phyloP scores from a whole-genome alignment of 495 filamentous ascomycete species.

The Elasticomyces elasticus region DNA sequence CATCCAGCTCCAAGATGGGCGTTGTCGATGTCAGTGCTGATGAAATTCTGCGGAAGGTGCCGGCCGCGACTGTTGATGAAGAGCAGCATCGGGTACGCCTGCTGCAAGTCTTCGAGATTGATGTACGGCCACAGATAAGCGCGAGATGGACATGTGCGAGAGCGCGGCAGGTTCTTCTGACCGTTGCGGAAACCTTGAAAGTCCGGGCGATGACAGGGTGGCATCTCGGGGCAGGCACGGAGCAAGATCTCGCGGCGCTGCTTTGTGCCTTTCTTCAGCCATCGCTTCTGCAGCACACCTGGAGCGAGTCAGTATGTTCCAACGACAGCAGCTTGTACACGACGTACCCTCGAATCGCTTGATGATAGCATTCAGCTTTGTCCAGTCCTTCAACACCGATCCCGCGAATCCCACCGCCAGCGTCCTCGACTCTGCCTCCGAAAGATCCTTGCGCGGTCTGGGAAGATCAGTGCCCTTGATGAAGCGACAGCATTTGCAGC shows the following conservation, averaged over 20 bases:
- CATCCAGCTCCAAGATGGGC: slow-evolving; percentile 27
- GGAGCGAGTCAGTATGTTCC: neutral
- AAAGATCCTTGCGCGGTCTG: neutral
- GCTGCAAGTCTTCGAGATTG: slow-evolving; percentile 47
- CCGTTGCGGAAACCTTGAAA: slow-evolving; percentile 35
- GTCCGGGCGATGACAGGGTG: slow-evolving; percentile 42
- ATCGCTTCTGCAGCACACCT: slow-evolving; percentile 36
- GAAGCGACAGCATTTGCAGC: slow-evolving; percentile 12
- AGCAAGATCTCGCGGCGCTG: slow-evolving; percentile 37
- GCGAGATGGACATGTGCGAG: slow-evolving; percentile 21
- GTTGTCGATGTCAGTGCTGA: slow-evolving; percentile 28
- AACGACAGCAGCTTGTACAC: too few species aligned
- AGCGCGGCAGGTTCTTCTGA: slow-evolving; percentile 11
- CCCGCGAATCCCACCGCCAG: neutral
- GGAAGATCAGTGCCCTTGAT: slow-evolving; percentile 1
- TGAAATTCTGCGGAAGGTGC: slow-evolving; percentile 37
- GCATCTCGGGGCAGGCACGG: slow-evolving; percentile 40
- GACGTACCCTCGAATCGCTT: slow-evolving; percentile 36
- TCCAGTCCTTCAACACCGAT: slow-evolving; percentile 24
- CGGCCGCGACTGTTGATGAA: slow-evolving; percentile 42
- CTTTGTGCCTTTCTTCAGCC: slow-evolving; percentile 38
- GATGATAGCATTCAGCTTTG: slow-evolving; percentile 27
- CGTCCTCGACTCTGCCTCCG: neutral
- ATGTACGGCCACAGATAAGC: slow-evolving; percentile 44
- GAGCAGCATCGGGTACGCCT: slow-evolving; percentile 36